These are phyloP conservation scores for Antitrichia curtipendula DNA, from an alignment of 225 moss, liverwort and hornwort species.

Conservation along the genomic window DNA sequence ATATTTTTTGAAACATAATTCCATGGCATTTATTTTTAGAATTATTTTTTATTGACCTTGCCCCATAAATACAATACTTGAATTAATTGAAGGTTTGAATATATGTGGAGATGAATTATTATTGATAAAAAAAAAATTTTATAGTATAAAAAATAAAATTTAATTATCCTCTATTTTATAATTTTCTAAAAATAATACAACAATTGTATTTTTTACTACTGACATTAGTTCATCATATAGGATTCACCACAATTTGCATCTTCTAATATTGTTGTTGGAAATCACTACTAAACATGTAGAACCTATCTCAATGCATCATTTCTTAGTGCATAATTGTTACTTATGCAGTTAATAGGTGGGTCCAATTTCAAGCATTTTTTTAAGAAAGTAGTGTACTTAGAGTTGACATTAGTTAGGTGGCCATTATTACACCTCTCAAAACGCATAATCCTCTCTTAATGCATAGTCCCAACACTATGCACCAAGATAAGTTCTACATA, in stretches of 20 bases:
- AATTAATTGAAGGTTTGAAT: not conserved
- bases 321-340: too few species aligned
- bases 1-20: not conserved
- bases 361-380: too few species aligned
- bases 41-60: fast-evolving
- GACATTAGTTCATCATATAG: not conserved
- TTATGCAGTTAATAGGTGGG: too few species aligned
- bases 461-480: too few species aligned
- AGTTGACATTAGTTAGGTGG: too few species aligned
- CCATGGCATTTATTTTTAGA: not conserved
- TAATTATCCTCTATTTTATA: not conserved
- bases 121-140: not conserved
- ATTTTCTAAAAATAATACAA: not conserved
- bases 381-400: too few species aligned
- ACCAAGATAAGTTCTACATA: too few species aligned
- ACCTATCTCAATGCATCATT: too few species aligned
- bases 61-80: not conserved
- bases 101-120: not conserved
- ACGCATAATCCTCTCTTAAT: too few species aligned
- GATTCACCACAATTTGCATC: not conserved
- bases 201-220: not conserved
- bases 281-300: not conserved
- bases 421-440: too few species aligned
- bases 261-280: not conserved
- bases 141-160: not conserved